Conservation (phyloP, 371 early-diverging fungal species). For the Batrachochytrium dendrobatidis region DNA sequence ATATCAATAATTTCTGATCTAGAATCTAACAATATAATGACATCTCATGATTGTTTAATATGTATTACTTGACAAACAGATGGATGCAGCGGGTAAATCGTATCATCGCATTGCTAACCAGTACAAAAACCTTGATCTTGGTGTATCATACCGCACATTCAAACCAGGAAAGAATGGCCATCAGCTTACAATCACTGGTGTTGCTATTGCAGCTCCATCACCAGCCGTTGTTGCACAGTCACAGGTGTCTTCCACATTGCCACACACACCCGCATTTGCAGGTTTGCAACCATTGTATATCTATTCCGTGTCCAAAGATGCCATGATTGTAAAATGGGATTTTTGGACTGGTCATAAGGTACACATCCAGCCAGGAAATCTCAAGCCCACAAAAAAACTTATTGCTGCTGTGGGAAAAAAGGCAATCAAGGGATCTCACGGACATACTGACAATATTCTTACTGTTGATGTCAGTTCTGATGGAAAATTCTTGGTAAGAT, state of each 20-base stretch:
- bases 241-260: not conserved
- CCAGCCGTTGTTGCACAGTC: slow-evolving; percentile 2
- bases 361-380: slow-evolving; percentile 60
- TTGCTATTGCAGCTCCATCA: slow-evolving; percentile 45
- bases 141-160: slow-evolving; percentile 16
- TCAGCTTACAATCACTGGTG: slow-evolving; percentile 67
- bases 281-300: slow-evolving; percentile 35
- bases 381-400: slow-evolving; percentile 64
- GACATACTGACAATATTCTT: slow-evolving; percentile 79
- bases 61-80: slow-evolving; percentile 18
- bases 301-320: slow-evolving; percentile 87
- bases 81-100: slow-evolving; percentile 29
- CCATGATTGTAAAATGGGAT: slow-evolving; percentile 77
- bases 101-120: slow-evolving; percentile 32
- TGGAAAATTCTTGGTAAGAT: slow-evolving; percentile 68
- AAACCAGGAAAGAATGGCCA: slow-evolving; percentile 48
- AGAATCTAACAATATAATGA: no score
- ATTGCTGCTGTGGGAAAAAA: slow-evolving; percentile 20
- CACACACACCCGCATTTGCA: not conserved
- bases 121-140: slow-evolving; percentile 11
- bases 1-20: no score
- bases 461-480: slow-evolving; percentile 76
- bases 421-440: slow-evolving; percentile 29
- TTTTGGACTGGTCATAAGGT: slow-evolving; percentile 40
- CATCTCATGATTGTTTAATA: no score